phyloP scores from a whole-genome alignment of 2,329 filamentous ascomycete species.

The Periconia sp. region DNA sequence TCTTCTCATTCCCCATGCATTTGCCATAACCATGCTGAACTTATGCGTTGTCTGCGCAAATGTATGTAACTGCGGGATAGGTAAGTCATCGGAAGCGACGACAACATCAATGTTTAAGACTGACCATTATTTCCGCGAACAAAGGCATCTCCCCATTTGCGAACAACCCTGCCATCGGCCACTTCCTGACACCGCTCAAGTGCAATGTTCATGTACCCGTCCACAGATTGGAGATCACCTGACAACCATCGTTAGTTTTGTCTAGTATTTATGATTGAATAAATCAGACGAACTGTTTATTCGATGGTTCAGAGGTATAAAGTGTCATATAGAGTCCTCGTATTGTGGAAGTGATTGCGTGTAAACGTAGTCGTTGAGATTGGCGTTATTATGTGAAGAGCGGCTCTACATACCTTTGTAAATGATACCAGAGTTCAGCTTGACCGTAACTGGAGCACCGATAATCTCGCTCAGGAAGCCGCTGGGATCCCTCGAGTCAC shows the following conservation, averaged over 20 bases:
- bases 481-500: constrained; percentile 88
- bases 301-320: too few relatives aligned
- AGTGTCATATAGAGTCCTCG: too few relatives aligned
- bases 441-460: constrained; percentile 90
- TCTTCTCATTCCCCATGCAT: neutral
- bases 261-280: too few relatives aligned
- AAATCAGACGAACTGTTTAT: too few relatives aligned
- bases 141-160: constrained; percentile 92
- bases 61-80: constrained; percentile 33
- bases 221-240: constrained; percentile 96
- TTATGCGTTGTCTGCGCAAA: constrained; percentile 37
- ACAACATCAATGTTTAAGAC: neutral
- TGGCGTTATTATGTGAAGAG: too few relatives aligned
- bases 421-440: constrained; percentile 97
- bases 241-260: constrained; percentile 12
- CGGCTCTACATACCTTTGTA: constrained; percentile 85
- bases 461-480: constrained; percentile 94
- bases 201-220: constrained; percentile 99
- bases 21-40: neutral
- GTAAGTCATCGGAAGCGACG: neutral
- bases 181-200: constrained; percentile 94
- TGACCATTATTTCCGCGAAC: constrained; percentile 94
- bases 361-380: too few relatives aligned
- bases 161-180: constrained; percentile 81
- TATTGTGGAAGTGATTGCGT: too few relatives aligned